Conservation (phyloP, 768 basidiomycete genomes). For the Boletus tylopilopsis region DNA sequence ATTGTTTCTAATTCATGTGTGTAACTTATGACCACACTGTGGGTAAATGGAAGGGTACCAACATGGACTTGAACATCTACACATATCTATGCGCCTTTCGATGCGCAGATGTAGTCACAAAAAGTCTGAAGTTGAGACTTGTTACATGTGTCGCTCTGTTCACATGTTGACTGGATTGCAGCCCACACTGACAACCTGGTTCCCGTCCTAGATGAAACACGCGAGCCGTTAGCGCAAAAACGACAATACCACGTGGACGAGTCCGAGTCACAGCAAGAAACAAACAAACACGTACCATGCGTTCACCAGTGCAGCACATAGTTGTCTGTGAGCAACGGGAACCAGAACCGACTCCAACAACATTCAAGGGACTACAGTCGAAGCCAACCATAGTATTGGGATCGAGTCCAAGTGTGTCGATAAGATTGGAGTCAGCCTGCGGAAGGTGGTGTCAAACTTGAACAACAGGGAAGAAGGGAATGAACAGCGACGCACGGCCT, state of each 20-base stretch:
- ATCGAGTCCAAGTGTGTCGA: background rate
- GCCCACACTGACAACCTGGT: background rate
- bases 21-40: background rate
- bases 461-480: background rate
- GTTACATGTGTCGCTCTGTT: background rate
- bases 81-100: background rate
- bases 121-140: background rate
- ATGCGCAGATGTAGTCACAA: background rate
- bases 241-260: background rate
- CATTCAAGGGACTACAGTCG: background rate
- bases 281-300: background rate
- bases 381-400: background rate
- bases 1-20: constrained; percentile 3
- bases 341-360: background rate
- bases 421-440: background rate
- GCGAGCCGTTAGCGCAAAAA: background rate
- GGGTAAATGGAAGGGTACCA: too few species aligned
- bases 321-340: background rate
- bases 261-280: background rate
- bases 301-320: constrained; percentile 4
- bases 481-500: background rate
- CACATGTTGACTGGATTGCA: constrained; percentile 13
- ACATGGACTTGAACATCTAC: too few species aligned
- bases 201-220: background rate
- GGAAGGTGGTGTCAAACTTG: too few species aligned